Conservation (phyloP, 495 filamentous ascomycete species). For the Daldinia decipiens region DNA sequence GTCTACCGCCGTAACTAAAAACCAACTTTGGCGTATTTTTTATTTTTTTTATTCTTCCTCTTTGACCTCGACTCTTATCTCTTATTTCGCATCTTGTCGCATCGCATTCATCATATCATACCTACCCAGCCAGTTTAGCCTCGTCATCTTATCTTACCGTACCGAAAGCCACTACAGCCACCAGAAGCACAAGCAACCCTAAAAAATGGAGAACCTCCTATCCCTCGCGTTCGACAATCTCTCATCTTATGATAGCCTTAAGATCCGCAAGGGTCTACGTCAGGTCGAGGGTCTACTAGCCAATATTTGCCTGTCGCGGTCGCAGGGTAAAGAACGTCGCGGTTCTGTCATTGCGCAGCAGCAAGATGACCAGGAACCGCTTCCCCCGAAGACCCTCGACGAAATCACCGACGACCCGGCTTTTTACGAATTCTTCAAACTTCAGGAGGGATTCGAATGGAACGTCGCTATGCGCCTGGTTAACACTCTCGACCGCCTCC, state of each 20-base stretch:
- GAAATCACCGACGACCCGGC: conserved; percentile 85
- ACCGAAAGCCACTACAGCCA: conserved; percentile 8
- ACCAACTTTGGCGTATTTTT: conserved; percentile 32
- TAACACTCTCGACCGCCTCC: conserved; percentile 84
- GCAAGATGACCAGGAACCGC: conserved; percentile 60
- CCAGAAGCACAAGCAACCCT: not conserved
- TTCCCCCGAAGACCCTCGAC: conserved; percentile 67
- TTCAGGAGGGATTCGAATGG: conserved; percentile 98
- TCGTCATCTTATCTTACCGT: conserved; percentile 1
- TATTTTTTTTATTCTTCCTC: conserved; percentile 42
- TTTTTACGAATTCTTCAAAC: conserved; percentile 94
- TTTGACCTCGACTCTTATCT: not conserved
- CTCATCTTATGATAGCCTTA: conserved; percentile 86
- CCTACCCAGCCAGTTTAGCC: not conserved
- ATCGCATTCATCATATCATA: conserved; percentile 10
- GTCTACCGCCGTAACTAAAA: conserved; percentile 16
- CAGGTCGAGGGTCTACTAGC: conserved; percentile 96
- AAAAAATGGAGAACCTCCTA: conserved; percentile 86
- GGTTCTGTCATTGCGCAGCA: conserved; percentile 84
- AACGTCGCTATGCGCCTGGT: conserved; percentile 92
- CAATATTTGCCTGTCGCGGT: conserved; percentile 86
- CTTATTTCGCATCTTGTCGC: conserved; percentile 8
- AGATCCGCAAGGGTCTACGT: conserved; percentile 92
- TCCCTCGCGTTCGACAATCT: conserved; percentile 96
- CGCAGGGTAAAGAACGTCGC: conserved; percentile 74